Evolutionary conservation across 2,329 filamentous ascomycete genomes (phyloP), one percentile per base, ranked within the genome.

Genomic region (Nemania serpens): DNA sequence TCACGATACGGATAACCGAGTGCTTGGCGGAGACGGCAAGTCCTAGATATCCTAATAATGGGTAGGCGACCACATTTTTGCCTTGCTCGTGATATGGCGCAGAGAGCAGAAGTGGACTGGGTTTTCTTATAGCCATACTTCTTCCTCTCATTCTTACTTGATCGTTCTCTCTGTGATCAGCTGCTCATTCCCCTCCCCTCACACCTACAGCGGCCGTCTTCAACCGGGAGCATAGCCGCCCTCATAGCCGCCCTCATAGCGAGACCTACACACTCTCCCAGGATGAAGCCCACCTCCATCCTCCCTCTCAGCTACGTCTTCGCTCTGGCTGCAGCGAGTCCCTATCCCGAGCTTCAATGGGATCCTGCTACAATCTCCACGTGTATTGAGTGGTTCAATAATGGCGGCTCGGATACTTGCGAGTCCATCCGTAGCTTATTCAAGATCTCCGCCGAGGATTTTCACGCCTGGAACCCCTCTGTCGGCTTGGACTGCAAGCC

Each of bases 401-500:
- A 56, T 12, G 45, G 45, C 25, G 43, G 36, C 22, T 34, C 34
- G 1, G 43, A 48, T 2, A 49, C 53, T 10, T 56, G 45, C 45
- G 36, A 49, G 53, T 48, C 41, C 5, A n/a, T 56, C 2, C 45
- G 53, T n/a, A n/a, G 13, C n/a, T 20, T 56, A 12, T 48, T 56
- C 25, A 29, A 20, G 1, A 55, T 55, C 37, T 29, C 17, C 2
- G 22, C 51, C 1, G 10, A 42, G 25, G 2, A 29, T 2, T 59
- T 59, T n/a, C 29, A 50, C 50, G 22, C 22, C 9, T 59, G 57
- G 57, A 59, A 59, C 57, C 50, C 57, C 3, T 53, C 49, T 4
- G 50, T 45, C n/a, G 50, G 50, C 25, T 3, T 36, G 17, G 50
- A 48, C 36, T 56, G 53, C 45, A 49, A 20, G 36, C 43, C 43